Base-by-base conservation (phyloP, 345 rosid species). In the Barbarea vulgaris region DNA sequence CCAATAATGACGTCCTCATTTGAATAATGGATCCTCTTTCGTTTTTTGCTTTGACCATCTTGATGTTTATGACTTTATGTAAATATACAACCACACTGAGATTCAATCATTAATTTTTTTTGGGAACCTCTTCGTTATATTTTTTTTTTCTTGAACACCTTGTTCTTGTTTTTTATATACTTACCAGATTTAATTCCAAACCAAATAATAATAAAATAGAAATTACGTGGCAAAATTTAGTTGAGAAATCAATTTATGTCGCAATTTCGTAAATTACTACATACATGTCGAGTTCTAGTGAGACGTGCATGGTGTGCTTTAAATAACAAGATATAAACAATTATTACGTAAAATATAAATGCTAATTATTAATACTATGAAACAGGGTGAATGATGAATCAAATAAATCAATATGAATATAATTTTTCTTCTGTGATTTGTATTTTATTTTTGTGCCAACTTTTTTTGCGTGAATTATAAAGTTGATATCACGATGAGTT, bases 1-100 rank as follows among this genome's bases (percentile, higher is more conserved):
- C 41, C 56, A 76, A 76, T 76, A 52, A 69, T 69, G 57, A 62
- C 19, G 24, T 51, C 56, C 52, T 69, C 75, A 25, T 54, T 62
- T 21, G 19, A 44, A 62, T 19, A 62, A 63, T 53, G 14, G 46
- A 52, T 5, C 33, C 65, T 44, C 65, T 62, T 62, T 44, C 63
- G 63, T 15, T n/a, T n/a, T 36, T 68, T 51, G 31, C 14, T 21
- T 67, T 55, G 42, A 66, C 59, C 64, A 41, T 41, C 34, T 37
- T 62, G 41, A 28, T 18, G 7, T 30, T 61, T 51, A 37, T 37
- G 42, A 37, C 42, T 37, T 37, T 37, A 4, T 47, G 3, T 27
- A 39, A 18, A 36, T 25, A 25, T 12, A 71, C 28, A 34, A 60
- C 9, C 27, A 52, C 30, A 52, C 7, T 39, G 62, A 62, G 27